phyloP scores from a whole-genome alignment of 2,329 filamentous ascomycete genomes.

The Raffaelea arxii region DNA sequence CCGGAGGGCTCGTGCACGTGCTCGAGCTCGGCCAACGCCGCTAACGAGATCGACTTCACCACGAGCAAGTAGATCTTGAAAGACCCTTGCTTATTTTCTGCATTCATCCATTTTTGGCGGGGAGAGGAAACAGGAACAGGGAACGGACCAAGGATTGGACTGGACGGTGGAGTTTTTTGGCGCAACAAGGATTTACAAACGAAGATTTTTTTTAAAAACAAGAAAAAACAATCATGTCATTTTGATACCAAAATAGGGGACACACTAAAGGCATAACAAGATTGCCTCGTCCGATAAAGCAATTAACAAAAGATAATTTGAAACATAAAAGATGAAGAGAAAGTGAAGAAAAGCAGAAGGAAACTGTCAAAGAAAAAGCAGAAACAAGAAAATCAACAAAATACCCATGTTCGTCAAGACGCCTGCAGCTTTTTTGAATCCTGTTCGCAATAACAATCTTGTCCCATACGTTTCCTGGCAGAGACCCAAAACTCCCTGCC shows the following conservation, averaged over 20 bases:
- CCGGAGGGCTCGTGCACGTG: slow-evolving; percentile 76
- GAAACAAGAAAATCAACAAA: neutral
- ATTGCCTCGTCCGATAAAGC: too few relatives aligned
- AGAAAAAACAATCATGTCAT: neutral
- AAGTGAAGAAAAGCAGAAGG: neutral
- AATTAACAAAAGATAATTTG: neutral
- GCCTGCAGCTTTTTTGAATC: too few relatives aligned
- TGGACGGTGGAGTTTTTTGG: too few relatives aligned
- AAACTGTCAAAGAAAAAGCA: neutral
- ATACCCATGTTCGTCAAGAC: too few relatives aligned
- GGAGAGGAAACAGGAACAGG: neutral
- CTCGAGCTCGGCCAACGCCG: slow-evolving; percentile 53
- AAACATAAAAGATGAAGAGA: neutral
- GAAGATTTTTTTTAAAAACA: neutral
- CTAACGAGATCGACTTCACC: slow-evolving; percentile 76
- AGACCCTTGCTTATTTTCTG: neutral
- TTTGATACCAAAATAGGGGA: neutral
- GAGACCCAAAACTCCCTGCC: too few relatives aligned
- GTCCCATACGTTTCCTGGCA: too few relatives aligned
- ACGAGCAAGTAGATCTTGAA: slow-evolving; percentile 40
- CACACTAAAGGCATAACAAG: too few relatives aligned
- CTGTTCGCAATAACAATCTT: too few relatives aligned
- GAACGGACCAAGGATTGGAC: too few relatives aligned
- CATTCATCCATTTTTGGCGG: too few relatives aligned
- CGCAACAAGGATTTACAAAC: too few relatives aligned